Base-by-base conservation (phyloP, 257 asterid species). In the Linderniella brevidens region DNA sequence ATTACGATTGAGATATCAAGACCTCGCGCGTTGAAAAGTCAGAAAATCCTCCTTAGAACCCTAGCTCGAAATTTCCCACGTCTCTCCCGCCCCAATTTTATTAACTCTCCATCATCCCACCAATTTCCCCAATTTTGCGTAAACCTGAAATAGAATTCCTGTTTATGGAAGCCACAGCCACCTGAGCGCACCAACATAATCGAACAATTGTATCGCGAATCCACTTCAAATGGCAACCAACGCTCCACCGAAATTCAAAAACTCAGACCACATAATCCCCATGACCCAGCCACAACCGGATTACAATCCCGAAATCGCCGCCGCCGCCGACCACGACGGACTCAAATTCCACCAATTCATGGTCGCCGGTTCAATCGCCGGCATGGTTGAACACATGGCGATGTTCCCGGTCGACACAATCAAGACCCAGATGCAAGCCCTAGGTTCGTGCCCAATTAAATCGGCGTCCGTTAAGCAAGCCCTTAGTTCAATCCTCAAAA, bases 321-420 rank as follows among this genome's bases (percentile, higher is more conserved):
- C 58, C 44, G 66, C 68, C 50, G 60, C 61, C 50, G 75, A 64
- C 37, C 99, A 90, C 59, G 96, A 85, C 51, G 96, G 93, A 0
- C 94, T 90, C 17, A 83, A 70, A 42, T 90, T 77, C 62, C 79
- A 78, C 81, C 93, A 90, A 63, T 81, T 76, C 68, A 90, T 85
- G 99, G 61, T 90, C 37, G 85, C 94, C 58, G 99, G 99, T 54
- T 81, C 96, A 39, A 50, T 67, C 45, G 96, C 96, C 29, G 96
- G 96, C 39, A 75, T 77, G 83, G 81, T 79, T 39, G 96, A 90
- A 60, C 99, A 90, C 65, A 90, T 81, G 99, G 76, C 93, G 1
- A 90, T 90, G 99, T 90, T 90, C 59, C 99, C 99, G 5, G 75
- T 90, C 17, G 99, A 90, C 57, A 90, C 99, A 0, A 45, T 90